These are phyloP conservation scores for Bisporella sp. DNA, from an alignment of 2,329 filamentous ascomycete species.

Conservation along the genomic window DNA sequence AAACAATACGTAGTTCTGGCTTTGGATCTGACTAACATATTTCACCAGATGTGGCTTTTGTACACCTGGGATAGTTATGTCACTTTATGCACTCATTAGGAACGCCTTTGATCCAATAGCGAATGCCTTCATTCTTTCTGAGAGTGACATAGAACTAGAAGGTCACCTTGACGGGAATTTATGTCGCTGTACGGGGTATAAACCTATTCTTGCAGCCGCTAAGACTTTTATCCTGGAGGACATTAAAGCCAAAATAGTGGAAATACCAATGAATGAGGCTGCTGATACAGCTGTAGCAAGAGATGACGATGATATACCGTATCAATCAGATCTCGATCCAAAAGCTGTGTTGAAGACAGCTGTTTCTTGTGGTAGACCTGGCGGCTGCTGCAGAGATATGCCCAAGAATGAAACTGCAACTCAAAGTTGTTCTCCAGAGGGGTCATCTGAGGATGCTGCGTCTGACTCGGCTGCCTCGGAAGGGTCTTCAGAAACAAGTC, in stretches of 20 bases:
- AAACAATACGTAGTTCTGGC: too few species aligned
- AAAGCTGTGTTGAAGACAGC: slow-evolving; percentile 3
- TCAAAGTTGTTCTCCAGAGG: too few species aligned
- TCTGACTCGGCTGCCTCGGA: too few species aligned
- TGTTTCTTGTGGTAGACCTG: slow-evolving; percentile 24
- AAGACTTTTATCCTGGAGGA: slow-evolving; percentile 64
- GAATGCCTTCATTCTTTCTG: slow-evolving; percentile 34
- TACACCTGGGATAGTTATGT: too few species aligned
- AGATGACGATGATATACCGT: slow-evolving; percentile 10
- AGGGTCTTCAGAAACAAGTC: too few species aligned
- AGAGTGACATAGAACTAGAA: slow-evolving; percentile 74
- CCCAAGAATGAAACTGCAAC: slow-evolving; percentile 31
- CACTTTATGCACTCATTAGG: slow-evolving; percentile 49
- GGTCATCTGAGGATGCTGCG: too few species aligned
- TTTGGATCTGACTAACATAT: too few species aligned
- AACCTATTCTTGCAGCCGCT: slow-evolving; percentile 85
- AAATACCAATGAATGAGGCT: slow-evolving; percentile 56
- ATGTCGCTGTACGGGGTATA: slow-evolving; percentile 89
- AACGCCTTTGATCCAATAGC: slow-evolving; percentile 63
- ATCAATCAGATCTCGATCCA: slow-evolving; percentile 14
- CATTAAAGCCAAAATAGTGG: slow-evolving; percentile 38
- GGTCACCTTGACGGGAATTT: slow-evolving; percentile 85
- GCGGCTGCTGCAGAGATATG: slow-evolving; percentile 63
- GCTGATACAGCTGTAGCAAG: slow-evolving; percentile 29
- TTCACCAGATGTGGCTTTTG: too few species aligned